Conservation (phyloP, 225 moss, liverwort and hornwort species). For the Climacium dendroides region DNA sequence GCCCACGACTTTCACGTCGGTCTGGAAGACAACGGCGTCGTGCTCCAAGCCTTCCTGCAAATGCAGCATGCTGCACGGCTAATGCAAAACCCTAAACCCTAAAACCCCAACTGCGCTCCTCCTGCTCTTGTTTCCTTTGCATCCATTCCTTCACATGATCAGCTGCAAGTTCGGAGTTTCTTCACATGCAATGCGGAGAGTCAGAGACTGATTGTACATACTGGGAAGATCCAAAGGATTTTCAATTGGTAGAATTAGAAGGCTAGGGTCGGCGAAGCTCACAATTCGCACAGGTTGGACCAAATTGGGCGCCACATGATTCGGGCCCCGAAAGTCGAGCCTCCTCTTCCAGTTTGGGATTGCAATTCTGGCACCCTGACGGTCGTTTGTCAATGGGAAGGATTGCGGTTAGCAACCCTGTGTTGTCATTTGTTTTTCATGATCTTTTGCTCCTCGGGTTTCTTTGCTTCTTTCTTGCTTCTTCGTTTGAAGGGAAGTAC, state of each 20-base stretch:
- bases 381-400: neutral
- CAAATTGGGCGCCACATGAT: neutral
- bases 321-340: neutral
- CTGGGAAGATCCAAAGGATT: neutral
- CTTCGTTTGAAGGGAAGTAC: neutral
- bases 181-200: neutral
- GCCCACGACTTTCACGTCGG: conserved; percentile 61
- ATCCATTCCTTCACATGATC: neutral
- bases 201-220: conserved; percentile 18
- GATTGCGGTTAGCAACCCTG: neutral
- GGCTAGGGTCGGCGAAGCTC: neutral
- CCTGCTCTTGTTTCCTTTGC: neutral
- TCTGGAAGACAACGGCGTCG: conserved; percentile 36
- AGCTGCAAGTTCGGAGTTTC: neutral
- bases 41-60: conserved; percentile 19
- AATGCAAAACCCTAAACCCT: neutral
- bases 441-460: neutral
- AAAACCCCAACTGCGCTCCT: neutral
- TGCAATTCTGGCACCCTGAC: neutral
- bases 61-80: conserved; percentile 30
- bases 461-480: neutral
- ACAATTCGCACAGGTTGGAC: neutral
- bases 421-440: neutral
- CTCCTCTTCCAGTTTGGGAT: neutral
- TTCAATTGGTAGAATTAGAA: neutral